Base-by-base conservation (phyloP, 169 alveolate genomes). In the Cryptosporidium felis region DNA sequence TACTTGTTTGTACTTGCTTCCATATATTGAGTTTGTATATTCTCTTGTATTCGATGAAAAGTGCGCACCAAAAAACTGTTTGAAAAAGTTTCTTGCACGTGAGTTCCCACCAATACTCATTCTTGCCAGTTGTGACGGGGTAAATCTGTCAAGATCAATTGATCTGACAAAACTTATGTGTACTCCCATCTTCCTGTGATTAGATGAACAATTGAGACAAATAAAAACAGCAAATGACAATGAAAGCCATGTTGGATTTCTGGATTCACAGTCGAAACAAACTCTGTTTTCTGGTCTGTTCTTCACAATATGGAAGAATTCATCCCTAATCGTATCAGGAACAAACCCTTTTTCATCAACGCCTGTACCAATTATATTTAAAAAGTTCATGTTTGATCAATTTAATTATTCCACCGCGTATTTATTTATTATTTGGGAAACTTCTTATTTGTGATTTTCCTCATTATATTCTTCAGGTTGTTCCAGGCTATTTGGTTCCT, bases 161-260 rank as follows among this genome's bases (percentile, higher is more conserved):
- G 97, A 94, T 51, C 98, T 65, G 45, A 97, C 99, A 91, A 97
- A 97, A 40, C 98, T 95, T 21, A 96, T 92, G 82, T 96, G 98
- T 1, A 97, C 96, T 21, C 99, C 99, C 82, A 96, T 90, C 80
- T 95, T 94, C 53, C 99, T 92, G 89, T 97, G 99, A 36, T 92
- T 89, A 6, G 98, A 96, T 3, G 99, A 96, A 81, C 99, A 98
- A 92, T 95, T 94, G 49, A 96, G 94, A 90, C 99, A 98, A 80
- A 98, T 91, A 92, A 95, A 97, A 44, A 97, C 94, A 45, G 97
- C 98, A 91, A 92, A 96, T 40, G 97, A 93, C 18, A 97, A 90
- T 53, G 99, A 95, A 26, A 96, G 93, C 99, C 99, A 98, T 66
- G 96, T 96, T 3, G 99, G 99, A 60, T 97, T 97, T 30, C 95